A percentile compares a stretch with the other conserved stretches of the same genome.
Evolutionary conservation across 1,284 basidiomycete genomes (phyloP).

Genomic region (Malassezia globosa): DNA sequence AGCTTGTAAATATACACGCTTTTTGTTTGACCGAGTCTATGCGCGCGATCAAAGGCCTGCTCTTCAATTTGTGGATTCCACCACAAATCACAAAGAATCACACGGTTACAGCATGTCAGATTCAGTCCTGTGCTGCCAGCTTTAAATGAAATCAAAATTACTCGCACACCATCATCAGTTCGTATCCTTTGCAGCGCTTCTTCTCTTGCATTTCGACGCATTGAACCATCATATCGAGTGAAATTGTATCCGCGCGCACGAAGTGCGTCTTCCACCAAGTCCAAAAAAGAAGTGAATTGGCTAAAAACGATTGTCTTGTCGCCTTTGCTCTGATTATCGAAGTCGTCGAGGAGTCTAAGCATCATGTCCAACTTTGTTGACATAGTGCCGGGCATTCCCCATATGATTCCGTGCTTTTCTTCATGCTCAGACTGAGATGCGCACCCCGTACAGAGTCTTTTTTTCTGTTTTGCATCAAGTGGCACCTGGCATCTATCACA

Average conservation of each 20-base stretch:
- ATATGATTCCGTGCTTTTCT: slow-evolving; percentile 49
- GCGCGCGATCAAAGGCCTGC: slow-evolving; percentile 87
- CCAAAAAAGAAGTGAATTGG: slow-evolving; percentile 75
- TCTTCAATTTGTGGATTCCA: slow-evolving; percentile 57
- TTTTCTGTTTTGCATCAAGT: slow-evolving; percentile 2
- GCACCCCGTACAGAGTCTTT: slow-evolving; percentile 30
- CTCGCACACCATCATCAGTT: slow-evolving; percentile 53
- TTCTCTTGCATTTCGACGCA: slow-evolving; percentile 66
- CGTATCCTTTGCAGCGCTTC: slow-evolving; percentile 64
- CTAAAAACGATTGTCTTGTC: slow-evolving; percentile 73
- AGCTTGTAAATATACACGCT: slow-evolving; percentile 88
- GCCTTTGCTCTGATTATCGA: slow-evolving; percentile 55
- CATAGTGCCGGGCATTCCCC: slow-evolving; percentile 53
- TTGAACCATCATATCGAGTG: slow-evolving; percentile 83
- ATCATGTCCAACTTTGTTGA: slow-evolving; percentile 75
- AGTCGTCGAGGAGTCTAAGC: slow-evolving; percentile 59
- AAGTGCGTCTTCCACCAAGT: slow-evolving; percentile 74
- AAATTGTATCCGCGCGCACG: slow-evolving; percentile 57
- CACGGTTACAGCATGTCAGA: slow-evolving; percentile 83
- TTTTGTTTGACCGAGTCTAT: slow-evolving; percentile 64
- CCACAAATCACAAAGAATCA: slow-evolving; percentile 85
- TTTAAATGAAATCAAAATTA: slow-evolving; percentile 93
- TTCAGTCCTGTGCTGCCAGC: slow-evolving; percentile 90
- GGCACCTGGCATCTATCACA: slow-evolving; percentile 30
- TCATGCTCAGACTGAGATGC: slow-evolving; percentile 15